Conservation (phyloP, 345 rosid genomes). For the Rhodomyrtus tomentosa region DNA sequence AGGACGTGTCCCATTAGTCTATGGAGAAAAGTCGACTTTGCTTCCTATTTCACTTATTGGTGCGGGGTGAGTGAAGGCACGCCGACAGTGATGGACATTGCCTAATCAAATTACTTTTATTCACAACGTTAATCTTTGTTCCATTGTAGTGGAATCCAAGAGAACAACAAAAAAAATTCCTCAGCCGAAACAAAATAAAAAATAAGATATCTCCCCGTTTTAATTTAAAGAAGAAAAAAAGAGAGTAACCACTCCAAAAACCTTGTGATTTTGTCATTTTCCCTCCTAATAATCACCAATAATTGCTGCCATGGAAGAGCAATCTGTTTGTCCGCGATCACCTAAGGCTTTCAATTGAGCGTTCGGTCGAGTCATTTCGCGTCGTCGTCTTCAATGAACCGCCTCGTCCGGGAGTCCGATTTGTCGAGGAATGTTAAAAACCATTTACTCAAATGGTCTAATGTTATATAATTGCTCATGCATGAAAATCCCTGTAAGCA, state of each 20-base stretch:
- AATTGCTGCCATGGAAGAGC: neutral
- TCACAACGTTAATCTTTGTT: neutral
- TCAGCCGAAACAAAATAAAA: neutral
- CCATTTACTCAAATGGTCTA: neutral
- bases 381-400: neutral
- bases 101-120: neutral
- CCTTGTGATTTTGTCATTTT: neutral
- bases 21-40: neutral
- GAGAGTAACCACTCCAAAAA: neutral
- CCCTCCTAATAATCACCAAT: neutral
- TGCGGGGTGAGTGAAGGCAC: slow-evolving; percentile 1
- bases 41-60: neutral
- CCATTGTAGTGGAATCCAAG: neutral
- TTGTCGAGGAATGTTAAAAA: neutral
- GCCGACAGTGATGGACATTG: slow-evolving; percentile 9
- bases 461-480: neutral
- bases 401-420: neutral
- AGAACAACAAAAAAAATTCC: neutral
- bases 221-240: neutral
- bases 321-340: neutral
- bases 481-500: neutral
- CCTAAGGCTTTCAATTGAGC: neutral
- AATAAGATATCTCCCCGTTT: neutral
- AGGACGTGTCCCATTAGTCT: slow-evolving; percentile 6
- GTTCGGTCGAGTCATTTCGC: neutral